Percentiles rank a stretch among this genome's conserved stretches.
Conservation (phyloP, 768 basidiomycete species). For the Lactifluus subvellereus region DNA sequence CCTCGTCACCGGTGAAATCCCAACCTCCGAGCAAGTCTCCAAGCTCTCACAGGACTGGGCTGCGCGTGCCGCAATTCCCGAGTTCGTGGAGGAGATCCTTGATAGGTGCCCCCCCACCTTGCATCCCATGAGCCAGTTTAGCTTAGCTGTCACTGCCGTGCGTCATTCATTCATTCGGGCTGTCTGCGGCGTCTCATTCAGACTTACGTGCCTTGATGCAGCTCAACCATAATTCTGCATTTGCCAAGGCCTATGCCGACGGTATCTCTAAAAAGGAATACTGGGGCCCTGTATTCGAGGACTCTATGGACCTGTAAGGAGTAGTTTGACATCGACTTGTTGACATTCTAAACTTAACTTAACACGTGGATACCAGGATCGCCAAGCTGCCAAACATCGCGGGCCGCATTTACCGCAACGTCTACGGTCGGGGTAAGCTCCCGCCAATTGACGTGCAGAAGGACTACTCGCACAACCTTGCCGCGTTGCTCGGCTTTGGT, state of each 20-base stretch:
- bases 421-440: constrained; percentile 83
- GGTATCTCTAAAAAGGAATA: constrained; percentile 94
- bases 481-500: constrained; percentile 87
- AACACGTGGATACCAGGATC: constrained; percentile 45
- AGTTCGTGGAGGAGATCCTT: constrained; percentile 94
- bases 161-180: constrained; percentile 26
- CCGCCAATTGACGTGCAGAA: constrained; percentile 77
- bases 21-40: constrained; percentile 82
- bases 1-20: constrained; percentile 89
- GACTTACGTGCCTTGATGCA: constrained; percentile 28
- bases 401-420: constrained; percentile 84
- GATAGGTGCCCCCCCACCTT: constrained; percentile 91
- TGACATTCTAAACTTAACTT: neutral
- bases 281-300: constrained; percentile 92
- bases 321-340: neutral
- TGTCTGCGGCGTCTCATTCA: neutral
- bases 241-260: constrained; percentile 90
- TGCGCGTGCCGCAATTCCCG: constrained; percentile 82
- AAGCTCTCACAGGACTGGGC: constrained; percentile 93
- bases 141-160: constrained; percentile 90
- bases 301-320: constrained; percentile 75
- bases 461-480: constrained; percentile 87
- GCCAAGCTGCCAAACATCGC: constrained; percentile 97
- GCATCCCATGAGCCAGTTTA: constrained; percentile 99
- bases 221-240: constrained; percentile 94